Evolutionary conservation across 495 filamentous ascomycete genomes (phyloP).

Genomic region (Tuber aestivum): DNA sequence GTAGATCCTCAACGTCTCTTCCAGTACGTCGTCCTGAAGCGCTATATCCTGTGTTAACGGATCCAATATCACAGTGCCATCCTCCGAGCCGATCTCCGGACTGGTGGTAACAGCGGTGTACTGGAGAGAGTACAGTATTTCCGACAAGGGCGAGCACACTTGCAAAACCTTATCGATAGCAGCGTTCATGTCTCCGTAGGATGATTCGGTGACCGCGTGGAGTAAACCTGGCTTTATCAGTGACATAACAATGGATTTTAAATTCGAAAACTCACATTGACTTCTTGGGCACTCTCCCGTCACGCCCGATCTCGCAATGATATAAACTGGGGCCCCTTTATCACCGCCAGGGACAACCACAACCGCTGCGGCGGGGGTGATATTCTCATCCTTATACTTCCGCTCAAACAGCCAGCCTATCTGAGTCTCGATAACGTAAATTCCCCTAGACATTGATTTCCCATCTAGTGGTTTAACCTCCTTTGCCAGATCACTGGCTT

Average conservation of each 20-base stretch:
- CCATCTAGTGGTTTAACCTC: not conserved
- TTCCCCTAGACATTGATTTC: slow-evolving; percentile 2
- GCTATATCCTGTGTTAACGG: slow-evolving; percentile 11
- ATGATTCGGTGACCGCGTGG: slow-evolving; percentile 14
- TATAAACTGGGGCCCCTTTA: slow-evolving; percentile 21
- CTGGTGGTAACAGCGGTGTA: slow-evolving; percentile 5
- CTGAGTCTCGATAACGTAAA: slow-evolving; percentile 10
- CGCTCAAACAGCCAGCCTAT: slow-evolving; percentile 22
- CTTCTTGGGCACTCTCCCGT: slow-evolving; percentile 34
- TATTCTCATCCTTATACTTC: slow-evolving; percentile 33
- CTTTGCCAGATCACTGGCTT: not conserved
- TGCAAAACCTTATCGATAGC: slow-evolving; percentile 12
- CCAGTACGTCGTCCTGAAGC: slow-evolving; percentile 28
- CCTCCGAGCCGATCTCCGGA: not conserved
- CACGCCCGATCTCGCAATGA: slow-evolving; percentile 18
- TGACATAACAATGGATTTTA: not conserved
- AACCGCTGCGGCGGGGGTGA: slow-evolving; percentile 27
- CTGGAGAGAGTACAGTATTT: slow-evolving; percentile 13
- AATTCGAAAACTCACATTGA: slow-evolving; percentile 12
- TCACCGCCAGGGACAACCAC: slow-evolving; percentile 20
- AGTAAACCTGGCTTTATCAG: slow-evolving; percentile 14
- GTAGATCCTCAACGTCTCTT: slow-evolving; percentile 24
- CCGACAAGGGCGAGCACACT: not conserved
- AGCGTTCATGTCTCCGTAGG: slow-evolving; percentile 11
- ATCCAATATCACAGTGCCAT: slow-evolving; percentile 19